phyloP scores from a whole-genome alignment of 768 basidiomycete species.

The Tricholoma bakamatsutake region DNA sequence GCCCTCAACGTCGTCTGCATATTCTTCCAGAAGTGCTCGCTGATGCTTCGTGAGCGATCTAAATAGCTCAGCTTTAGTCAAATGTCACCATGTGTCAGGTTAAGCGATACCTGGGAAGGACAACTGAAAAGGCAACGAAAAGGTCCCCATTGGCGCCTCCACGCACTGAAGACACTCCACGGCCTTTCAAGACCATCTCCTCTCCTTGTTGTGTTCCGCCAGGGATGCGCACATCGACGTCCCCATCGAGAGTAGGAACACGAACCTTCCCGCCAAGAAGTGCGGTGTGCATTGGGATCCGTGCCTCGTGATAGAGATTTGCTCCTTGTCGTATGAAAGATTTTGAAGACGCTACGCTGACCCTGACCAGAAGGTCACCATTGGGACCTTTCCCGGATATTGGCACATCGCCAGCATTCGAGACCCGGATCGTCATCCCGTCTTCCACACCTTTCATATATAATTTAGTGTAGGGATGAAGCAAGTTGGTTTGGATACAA shows the following conservation, averaged over 20 bases:
- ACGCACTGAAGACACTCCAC: conserved; percentile 68
- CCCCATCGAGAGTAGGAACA: conserved; percentile 92
- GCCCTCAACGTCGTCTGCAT: conserved; percentile 91
- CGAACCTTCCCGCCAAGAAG: conserved; percentile 90
- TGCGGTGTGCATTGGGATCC: conserved; percentile 87
- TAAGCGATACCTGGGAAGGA: conserved; percentile 76
- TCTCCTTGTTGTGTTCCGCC: conserved; percentile 94
- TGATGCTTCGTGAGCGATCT: conserved; percentile 83
- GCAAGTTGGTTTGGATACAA: conserved; percentile 23
- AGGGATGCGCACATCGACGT: conserved; percentile 91
- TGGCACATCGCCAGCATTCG: conserved; percentile 80
- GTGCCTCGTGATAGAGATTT: conserved; percentile 85
- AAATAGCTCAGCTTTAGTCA: conserved; percentile 7
- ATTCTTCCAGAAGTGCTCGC: conserved; percentile 81
- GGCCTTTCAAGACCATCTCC: conserved; percentile 89
- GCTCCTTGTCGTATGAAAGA: conserved; percentile 86
- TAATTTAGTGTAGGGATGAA: conserved; percentile 5
- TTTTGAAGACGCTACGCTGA: conserved; percentile 79
- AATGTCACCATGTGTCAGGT: neutral
- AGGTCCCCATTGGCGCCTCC: conserved; percentile 70
- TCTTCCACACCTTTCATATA: conserved; percentile 75
- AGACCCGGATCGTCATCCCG: conserved; percentile 84
- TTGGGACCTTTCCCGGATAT: conserved; percentile 67
- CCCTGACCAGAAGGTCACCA: conserved; percentile 84
- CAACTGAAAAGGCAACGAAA: conserved; percentile 82